A percentile compares a stretch with the other conserved stretches of the same genome.
These are phyloP conservation scores for Sporothrix sp. DNA, from an alignment of 2,329 filamentous ascomycete species.

Conservation along the genomic window DNA sequence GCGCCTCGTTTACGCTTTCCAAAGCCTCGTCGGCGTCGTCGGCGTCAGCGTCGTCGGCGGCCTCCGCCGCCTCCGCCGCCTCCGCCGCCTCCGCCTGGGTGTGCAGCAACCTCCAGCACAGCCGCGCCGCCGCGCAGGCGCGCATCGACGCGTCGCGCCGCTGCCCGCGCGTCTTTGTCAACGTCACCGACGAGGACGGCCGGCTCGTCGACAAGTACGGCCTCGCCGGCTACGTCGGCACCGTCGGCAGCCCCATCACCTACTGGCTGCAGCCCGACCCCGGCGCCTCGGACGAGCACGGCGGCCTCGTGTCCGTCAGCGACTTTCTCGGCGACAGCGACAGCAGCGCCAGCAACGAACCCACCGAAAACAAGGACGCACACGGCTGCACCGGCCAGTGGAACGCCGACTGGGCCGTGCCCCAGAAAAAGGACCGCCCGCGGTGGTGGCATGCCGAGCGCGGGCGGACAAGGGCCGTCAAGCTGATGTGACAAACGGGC, in stretches of 20 bases:
- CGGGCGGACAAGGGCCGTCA: constrained; percentile 24
- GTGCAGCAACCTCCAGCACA: constrained; percentile 32
- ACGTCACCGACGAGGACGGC: constrained; percentile 46
- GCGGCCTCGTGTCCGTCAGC: constrained; percentile 43
- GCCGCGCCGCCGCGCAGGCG: constrained; percentile 55
- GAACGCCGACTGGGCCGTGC: constrained; percentile 23
- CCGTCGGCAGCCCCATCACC: constrained; percentile 44
- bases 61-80: not conserved
- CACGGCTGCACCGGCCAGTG: constrained; percentile 27
- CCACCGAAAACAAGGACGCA: constrained; percentile 14
- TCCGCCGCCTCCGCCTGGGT: not conserved
- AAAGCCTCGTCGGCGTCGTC: not conserved
- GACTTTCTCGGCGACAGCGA: constrained; percentile 37
- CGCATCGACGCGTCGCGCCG: constrained; percentile 50
- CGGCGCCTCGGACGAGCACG: constrained; percentile 46
- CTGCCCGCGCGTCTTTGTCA: constrained; percentile 46
- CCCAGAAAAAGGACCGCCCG: constrained; percentile 27
- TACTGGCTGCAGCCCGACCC: constrained; percentile 52
- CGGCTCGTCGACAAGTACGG: constrained; percentile 41
- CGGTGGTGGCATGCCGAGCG: constrained; percentile 29
- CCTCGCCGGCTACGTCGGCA: constrained; percentile 54
- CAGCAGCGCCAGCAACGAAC: constrained; percentile 15
- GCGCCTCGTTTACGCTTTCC: not conserved
- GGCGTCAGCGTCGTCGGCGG: not conserved
- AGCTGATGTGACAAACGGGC: not conserved